Conservation (phyloP, 1,284 basidiomycete genomes). For the Leccinum pallidistipes region DNA sequence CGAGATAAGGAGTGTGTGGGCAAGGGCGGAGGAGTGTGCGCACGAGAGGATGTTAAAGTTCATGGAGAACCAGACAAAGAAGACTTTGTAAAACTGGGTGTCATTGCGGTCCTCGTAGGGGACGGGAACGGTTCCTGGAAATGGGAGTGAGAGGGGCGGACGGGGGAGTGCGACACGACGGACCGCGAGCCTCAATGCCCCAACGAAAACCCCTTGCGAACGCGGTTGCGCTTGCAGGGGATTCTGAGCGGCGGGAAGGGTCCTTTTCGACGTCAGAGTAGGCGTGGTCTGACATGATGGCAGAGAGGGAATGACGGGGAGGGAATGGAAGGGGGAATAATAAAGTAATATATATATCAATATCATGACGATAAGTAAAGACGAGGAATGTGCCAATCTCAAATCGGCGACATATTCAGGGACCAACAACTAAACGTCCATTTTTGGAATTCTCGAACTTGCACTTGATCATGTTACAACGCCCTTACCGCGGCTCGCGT, state of each 20-base stretch:
- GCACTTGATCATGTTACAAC: constrained; percentile 38
- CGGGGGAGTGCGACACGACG: not conserved
- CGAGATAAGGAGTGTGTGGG: constrained; percentile 1
- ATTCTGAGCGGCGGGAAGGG: constrained; percentile 5
- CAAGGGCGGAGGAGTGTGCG: constrained; percentile 22
- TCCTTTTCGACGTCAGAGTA: constrained; percentile 33
- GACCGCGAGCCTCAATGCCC: constrained; percentile 34
- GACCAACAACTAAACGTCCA: not conserved
- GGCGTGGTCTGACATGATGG: constrained; percentile 25
- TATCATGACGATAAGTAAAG: not conserved
- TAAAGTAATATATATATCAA: not conserved
- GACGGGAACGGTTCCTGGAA: constrained; percentile 53
- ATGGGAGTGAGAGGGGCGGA: not conserved
- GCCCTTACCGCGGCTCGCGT: constrained; percentile 70
- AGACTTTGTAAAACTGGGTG: constrained; percentile 66
- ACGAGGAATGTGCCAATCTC: not conserved
- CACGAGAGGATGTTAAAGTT: constrained; percentile 77
- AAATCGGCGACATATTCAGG: not conserved
- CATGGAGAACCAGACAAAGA: constrained; percentile 74
- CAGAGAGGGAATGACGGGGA: constrained; percentile 7
- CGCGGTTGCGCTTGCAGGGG: not conserved
- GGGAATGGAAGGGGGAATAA: not conserved
- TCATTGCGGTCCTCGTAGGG: constrained; percentile 53
- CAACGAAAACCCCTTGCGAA: constrained; percentile 28
- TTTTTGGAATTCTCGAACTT: not conserved